A percentile compares a stretch with the other conserved stretches of the same genome.
These are phyloP conservation scores for Populus hybrid DNA, from an alignment of 441 rosid genomes.

Conservation along the genomic window DNA sequence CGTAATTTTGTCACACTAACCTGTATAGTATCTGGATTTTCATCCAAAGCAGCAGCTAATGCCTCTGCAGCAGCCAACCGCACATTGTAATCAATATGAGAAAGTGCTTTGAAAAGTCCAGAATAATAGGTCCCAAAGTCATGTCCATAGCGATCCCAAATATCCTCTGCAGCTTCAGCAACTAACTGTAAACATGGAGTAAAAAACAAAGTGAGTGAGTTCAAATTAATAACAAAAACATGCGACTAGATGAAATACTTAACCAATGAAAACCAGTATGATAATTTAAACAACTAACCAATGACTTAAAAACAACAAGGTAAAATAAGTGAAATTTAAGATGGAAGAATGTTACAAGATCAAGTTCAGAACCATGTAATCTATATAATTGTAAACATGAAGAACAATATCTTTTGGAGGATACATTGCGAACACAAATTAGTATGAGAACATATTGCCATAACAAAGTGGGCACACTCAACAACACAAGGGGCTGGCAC, in stretches of 20 bases:
- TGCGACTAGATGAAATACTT: conserved; percentile 13
- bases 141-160: conserved; percentile 96
- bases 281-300: too few species aligned
- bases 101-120: conserved; percentile 46
- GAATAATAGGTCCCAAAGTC: conserved; percentile 91
- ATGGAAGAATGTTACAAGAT: background rate
- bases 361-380: background rate
- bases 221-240: conserved; percentile 4
- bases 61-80: conserved; percentile 97
- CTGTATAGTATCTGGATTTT: conserved; percentile 84
- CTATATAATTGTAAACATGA: background rate
- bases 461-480: background rate
- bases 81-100: conserved; percentile 69
- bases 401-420: background rate
- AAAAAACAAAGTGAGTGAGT: background rate
- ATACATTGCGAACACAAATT: background rate
- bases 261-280: background rate
- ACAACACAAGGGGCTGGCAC: background rate
- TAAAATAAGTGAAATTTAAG: too few species aligned
- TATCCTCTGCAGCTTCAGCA: conserved; percentile 92
- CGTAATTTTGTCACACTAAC: conserved; percentile 30
- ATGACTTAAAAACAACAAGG: too few species aligned
- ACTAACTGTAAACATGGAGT: conserved; percentile 53
- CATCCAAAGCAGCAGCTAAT: conserved; percentile 97
- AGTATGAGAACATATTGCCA: too few species aligned